A percentile compares a stretch with the other conserved stretches of the same genome.
phyloP scores from a whole-genome alignment of 371 early-diverging fungal genomes.

The Mortierella sp. region DNA sequence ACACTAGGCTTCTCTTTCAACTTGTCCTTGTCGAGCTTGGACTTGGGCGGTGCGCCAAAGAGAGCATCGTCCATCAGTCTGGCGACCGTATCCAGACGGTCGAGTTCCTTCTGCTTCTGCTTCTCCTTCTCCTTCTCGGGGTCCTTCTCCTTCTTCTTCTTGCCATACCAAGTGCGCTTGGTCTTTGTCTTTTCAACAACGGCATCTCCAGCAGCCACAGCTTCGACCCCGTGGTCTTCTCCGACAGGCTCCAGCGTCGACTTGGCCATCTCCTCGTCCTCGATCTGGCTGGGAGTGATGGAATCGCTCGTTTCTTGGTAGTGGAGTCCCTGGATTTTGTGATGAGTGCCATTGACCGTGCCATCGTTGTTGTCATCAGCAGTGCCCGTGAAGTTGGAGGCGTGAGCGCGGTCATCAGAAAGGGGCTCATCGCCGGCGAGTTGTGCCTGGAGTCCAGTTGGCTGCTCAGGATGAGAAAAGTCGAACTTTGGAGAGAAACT shows the following conservation, averaged over 20 bases:
- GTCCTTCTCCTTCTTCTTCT: conserved; percentile 49
- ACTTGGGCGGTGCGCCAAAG: conserved; percentile 30
- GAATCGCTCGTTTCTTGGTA: not conserved
- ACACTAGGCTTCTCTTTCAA: conserved; percentile 15
- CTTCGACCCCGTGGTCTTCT: not conserved
- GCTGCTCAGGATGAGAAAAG: conserved; percentile 6
- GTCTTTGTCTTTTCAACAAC: conserved; percentile 35
- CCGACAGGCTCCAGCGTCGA: not conserved
- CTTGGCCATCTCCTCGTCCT: conserved; percentile 7
- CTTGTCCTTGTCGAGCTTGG: conserved; percentile 20
- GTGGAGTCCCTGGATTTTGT: not conserved
- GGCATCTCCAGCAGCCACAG: not conserved
- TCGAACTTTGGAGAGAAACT: conserved; percentile 22
- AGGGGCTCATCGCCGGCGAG: conserved; percentile 14
- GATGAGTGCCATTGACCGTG: not conserved
- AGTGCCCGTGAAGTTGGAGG: conserved; percentile 17
- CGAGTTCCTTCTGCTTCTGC: conserved; percentile 16
- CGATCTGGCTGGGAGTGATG: not conserved
- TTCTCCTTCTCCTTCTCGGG: conserved; percentile 35
- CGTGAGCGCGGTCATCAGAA: conserved; percentile 26
- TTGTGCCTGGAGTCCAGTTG: not conserved
- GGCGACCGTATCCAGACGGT: conserved; percentile 35
- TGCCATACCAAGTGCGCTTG: conserved; percentile 56
- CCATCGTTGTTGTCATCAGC: not conserved
- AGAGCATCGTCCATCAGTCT: conserved; percentile 52